A percentile compares a stretch with the other conserved stretches of the same genome.
phyloP scores from a whole-genome alignment of 164 flowering plant species.

The Sedum album region DNA sequence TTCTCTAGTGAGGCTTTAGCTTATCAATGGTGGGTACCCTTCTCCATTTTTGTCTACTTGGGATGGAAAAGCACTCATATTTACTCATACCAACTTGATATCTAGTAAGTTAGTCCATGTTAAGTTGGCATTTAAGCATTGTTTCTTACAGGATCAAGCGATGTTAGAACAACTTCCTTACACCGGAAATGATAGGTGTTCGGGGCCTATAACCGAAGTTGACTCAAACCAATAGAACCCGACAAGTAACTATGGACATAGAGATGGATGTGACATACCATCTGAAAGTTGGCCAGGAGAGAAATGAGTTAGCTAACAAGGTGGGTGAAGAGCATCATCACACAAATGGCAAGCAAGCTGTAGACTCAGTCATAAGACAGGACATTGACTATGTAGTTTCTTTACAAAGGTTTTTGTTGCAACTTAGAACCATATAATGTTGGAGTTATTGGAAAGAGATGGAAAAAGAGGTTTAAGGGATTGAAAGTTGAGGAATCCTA shows the following conservation, averaged over 20 bases:
- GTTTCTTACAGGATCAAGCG: no score
- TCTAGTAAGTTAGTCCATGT: not conserved
- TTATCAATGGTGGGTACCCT: slow-evolving; percentile 2
- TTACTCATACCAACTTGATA: not conserved
- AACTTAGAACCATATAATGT: not conserved
- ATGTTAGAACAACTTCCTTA: not conserved
- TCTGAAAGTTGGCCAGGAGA: slow-evolving; percentile 1
- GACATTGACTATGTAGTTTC: not conserved
- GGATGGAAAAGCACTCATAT: not conserved
- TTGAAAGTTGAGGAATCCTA: slow-evolving; percentile 1
- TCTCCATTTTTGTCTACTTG: not conserved
- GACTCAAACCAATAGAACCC: not conserved
- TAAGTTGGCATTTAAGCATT: no score
- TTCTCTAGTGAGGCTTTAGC: not conserved
- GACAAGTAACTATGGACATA: not conserved
- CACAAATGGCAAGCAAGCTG: not conserved
- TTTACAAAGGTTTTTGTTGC: not conserved
- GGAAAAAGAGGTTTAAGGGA: not conserved
- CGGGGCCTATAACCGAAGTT: not conserved
- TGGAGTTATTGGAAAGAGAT: not conserved
- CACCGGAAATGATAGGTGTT: no score
- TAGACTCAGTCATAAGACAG: not conserved
- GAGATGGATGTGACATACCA: not conserved
- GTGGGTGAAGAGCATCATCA: slow-evolving; percentile 4
- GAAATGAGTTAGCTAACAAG: not conserved